A percentile compares a stretch with the other conserved stretches of the same genome.
Evolutionary conservation across 352 stramenopile species (phyloP).

Genomic region (Pythium diclinum): DNA sequence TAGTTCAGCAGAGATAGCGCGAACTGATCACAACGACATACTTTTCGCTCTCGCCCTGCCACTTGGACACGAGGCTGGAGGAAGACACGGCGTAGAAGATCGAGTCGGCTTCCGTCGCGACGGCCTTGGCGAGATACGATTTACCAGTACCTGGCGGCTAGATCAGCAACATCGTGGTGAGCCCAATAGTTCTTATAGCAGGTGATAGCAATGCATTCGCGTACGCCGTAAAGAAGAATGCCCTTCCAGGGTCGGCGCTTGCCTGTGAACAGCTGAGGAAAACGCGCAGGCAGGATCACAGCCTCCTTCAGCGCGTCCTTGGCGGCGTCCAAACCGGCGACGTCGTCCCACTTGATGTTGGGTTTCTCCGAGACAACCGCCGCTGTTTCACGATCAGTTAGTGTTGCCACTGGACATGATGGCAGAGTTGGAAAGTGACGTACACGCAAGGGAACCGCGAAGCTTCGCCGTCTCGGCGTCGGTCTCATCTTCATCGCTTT

Average conservation of each 20-base stretch:
- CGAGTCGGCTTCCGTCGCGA: constrained; percentile 98
- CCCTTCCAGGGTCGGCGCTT: constrained; percentile 92
- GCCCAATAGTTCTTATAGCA: background rate
- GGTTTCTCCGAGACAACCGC: constrained; percentile 88
- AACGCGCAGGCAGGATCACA: constrained; percentile 95
- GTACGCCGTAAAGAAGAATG: constrained; percentile 97
- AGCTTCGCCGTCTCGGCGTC: constrained; percentile 96
- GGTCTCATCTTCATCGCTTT: constrained; percentile 87
- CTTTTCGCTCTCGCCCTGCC: constrained; percentile 95
- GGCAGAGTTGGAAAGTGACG: constrained; percentile 10
- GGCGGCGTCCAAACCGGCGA: constrained; percentile 95
- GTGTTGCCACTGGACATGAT: background rate
- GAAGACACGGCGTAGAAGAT: constrained; percentile 98
- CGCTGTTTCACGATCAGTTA: constrained; percentile 34
- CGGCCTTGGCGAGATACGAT: constrained; percentile 96
- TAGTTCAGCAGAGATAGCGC: too few relatives aligned
- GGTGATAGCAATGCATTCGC: constrained; percentile 19
- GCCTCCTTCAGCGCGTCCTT: constrained; percentile 99
- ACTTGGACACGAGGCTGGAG: constrained; percentile 98
- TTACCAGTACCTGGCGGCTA: constrained; percentile 92
- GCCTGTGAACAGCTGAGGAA: constrained; percentile 97
- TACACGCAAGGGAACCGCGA: constrained; percentile 89
- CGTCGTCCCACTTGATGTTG: constrained; percentile 96
- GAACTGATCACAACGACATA: constrained; percentile 23
- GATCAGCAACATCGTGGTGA: constrained; percentile 4